Percentiles rank a stretch among this genome's conserved stretches.
Conservation (phyloP, 2,329 filamentous ascomycete species). For the Fragosphaeria purpurea region DNA sequence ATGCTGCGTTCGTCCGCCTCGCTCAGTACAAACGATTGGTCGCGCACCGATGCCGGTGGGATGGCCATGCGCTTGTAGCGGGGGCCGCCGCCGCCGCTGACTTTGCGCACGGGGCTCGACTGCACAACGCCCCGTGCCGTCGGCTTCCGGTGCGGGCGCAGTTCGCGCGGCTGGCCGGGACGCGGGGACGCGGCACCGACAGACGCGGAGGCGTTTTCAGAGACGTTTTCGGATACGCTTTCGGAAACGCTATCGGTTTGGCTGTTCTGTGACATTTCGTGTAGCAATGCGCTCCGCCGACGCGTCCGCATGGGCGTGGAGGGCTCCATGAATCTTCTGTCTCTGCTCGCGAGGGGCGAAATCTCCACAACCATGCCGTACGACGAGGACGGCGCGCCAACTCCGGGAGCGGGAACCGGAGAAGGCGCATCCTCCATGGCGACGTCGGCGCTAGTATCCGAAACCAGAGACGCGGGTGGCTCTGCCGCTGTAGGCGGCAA, state of each 20-base stretch:
- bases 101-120: conserved; percentile 9
- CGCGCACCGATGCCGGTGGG: conserved; percentile 5
- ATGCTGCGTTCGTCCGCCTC: conserved; percentile 38
- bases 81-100: neutral
- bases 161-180: conserved; percentile 1
- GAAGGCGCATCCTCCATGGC: conserved; percentile 1
- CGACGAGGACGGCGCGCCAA: neutral
- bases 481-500: neutral
- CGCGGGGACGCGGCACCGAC: neutral
- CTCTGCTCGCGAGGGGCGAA: neutral
- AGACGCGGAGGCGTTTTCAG: too few species aligned
- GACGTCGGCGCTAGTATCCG: neutral
- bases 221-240: neutral
- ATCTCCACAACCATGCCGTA: neutral
- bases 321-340: neutral
- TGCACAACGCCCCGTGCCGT: neutral
- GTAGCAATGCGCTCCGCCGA: conserved; percentile 2
- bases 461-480: neutral
- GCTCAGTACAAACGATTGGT: conserved; percentile 29
- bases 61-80: conserved; percentile 6
- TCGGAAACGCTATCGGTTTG: neutral
- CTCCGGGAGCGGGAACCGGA: neutral
- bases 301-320: conserved; percentile 7
- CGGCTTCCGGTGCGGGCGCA: neutral
- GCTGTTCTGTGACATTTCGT: neutral